Base-by-base conservation (phyloP, 1,139 yeast genomes). In the Yamadazyma friedrichii region DNA sequence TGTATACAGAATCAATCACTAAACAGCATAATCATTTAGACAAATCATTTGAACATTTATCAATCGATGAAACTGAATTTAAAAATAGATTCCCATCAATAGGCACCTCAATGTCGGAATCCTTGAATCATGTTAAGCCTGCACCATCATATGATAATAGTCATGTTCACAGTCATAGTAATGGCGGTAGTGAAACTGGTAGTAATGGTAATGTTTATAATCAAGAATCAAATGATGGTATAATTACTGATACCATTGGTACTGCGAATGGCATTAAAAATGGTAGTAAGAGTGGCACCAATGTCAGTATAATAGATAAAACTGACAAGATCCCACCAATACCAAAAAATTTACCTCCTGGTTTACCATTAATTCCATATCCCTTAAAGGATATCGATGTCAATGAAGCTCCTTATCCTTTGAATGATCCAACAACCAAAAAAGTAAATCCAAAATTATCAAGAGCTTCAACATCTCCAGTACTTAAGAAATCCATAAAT, bases 341-440 rank as follows among this genome's bases (percentile, higher is more conserved):
- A 5, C 57, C 60, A 2, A 49, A 56, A 8, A 36, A 50, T n/a
- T 42, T 47, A 24, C 52, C 54, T 15, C 55, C 52, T n/a, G 52
- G 55, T 9, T 43, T 53, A 27, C 47, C 55, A 25, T 29, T 40
- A 41, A 27, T 33, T 15, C 56, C 57, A 1, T 52, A 53, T 36
- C 58, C 57, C 11, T 25, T 40, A 9, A 43, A 44, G 25, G 47
- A 40, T 24, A 29, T 46, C 17, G 48, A 56, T 1, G 52, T 51
- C 25, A 48, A 54, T 22, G 54, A 55, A 6, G 55, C 60, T 1
- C 66, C 67, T 6, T 52, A 48, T 34, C 59, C 58, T 13, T 9
- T 29, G 15, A 15, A 17, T 6, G 16, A 30, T 15, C 22, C 33
- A 15, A 10, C 28, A n/a, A 6, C 31, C 11, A 10, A 20, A 6